A percentile compares a stretch with the other conserved stretches of the same genome.
Conservation (phyloP, 2,329 filamentous ascomycete species). For the Alternaria brassicae region DNA sequence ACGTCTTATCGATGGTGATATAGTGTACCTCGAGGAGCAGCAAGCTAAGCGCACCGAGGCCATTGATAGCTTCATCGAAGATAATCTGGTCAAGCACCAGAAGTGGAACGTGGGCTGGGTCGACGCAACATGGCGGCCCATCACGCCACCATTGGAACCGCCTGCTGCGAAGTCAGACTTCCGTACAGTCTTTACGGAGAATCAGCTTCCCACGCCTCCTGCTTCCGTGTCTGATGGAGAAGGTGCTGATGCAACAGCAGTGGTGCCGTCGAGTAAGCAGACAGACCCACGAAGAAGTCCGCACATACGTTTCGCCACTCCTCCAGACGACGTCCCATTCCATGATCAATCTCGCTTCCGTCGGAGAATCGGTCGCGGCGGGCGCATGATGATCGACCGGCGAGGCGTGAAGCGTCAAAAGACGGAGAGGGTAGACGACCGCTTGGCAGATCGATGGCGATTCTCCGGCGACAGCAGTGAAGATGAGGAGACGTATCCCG, state of each 20-base stretch:
- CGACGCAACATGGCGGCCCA: conserved; percentile 83
- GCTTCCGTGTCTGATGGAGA: conserved; percentile 55
- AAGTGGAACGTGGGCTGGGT: conserved; percentile 91
- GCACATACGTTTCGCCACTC: conserved; percentile 49
- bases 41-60: conserved; percentile 82
- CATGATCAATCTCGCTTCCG: conserved; percentile 71
- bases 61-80: conserved; percentile 81
- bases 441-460: conserved; percentile 66
- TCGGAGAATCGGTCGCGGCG: conserved; percentile 82
- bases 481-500: conserved; percentile 74
- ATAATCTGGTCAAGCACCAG: conserved; percentile 84
- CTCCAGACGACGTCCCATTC: conserved; percentile 49
- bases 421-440: conserved; percentile 40
- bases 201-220: conserved; percentile 56
- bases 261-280: conserved; percentile 46
- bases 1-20: conserved; percentile 75
- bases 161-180: conserved; percentile 47
- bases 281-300: conserved; percentile 35
- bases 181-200: conserved; percentile 49
- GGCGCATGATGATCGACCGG: conserved; percentile 87
- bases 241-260: conserved; percentile 49
- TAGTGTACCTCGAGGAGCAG: conserved; percentile 77
- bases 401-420: conserved; percentile 67
- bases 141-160: conserved; percentile 75
- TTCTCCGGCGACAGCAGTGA: conserved; percentile 87